These are phyloP conservation scores for Claviceps arundinis DNA, from an alignment of 2,329 filamentous ascomycete genomes.

Conservation along the genomic window DNA sequence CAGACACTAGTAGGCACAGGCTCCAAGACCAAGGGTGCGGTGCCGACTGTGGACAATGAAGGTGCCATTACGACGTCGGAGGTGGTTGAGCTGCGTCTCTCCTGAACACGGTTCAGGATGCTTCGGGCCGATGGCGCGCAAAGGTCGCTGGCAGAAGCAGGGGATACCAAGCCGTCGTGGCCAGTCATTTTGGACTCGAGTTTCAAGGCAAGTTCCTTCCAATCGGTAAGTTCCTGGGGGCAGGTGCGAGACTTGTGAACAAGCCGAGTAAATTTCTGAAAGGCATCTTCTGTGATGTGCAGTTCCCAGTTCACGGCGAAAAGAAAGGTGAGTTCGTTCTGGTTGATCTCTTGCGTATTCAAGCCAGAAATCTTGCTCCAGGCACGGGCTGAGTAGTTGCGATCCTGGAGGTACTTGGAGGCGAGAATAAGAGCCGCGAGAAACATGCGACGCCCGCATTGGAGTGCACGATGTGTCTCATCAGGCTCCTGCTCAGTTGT, in stretches of 20 bases:
- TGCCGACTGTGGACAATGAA: slow-evolving; percentile 27
- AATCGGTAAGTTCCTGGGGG: slow-evolving; percentile 37
- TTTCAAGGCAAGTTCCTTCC: slow-evolving; percentile 44
- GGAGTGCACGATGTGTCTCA: slow-evolving; percentile 67
- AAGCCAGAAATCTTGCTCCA: slow-evolving; percentile 99
- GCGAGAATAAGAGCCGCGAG: slow-evolving; percentile 86
- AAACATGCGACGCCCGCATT: slow-evolving; percentile 96
- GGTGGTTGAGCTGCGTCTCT: slow-evolving; percentile 19
- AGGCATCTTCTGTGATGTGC: slow-evolving; percentile 78
- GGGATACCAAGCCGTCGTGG: slow-evolving; percentile 36
- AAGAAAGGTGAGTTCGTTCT: slow-evolving; percentile 89
- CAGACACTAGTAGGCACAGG: slow-evolving; percentile 27
- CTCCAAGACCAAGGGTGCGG: slow-evolving; percentile 36
- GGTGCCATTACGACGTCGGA: slow-evolving; percentile 26
- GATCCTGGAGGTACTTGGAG: slow-evolving; percentile 95
- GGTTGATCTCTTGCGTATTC: slow-evolving; percentile 85
- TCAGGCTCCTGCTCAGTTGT: slow-evolving; percentile 65
- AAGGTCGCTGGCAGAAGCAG: slow-evolving; percentile 21
- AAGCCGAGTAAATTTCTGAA: slow-evolving; percentile 88
- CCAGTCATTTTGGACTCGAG: slow-evolving; percentile 47
- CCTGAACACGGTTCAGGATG: slow-evolving; percentile 29
- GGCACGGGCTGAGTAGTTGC: slow-evolving; percentile 91
- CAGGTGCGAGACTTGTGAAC: slow-evolving; percentile 43
- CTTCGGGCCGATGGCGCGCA: slow-evolving; percentile 27
- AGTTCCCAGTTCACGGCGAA: slow-evolving; percentile 86